These are phyloP conservation scores for Colletotrichum tabaci DNA, from an alignment of 2,329 filamentous ascomycete species.

Conservation along the genomic window DNA sequence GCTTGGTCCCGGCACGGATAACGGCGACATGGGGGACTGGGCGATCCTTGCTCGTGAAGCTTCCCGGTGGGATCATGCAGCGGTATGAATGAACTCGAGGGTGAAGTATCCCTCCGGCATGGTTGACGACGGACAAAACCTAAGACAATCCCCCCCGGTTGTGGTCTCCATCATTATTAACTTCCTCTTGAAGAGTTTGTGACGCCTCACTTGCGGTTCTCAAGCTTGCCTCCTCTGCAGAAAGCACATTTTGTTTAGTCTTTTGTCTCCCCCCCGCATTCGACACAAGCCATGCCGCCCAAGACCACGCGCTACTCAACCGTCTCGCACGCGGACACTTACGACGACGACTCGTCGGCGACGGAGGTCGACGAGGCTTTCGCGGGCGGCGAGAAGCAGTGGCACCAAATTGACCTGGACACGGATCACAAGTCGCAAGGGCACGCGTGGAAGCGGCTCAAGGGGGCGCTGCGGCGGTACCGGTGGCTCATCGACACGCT, in stretches of 20 bases:
- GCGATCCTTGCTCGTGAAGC: not conserved
- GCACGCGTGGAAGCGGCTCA: slow-evolving; percentile 23
- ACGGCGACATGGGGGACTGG: slow-evolving; percentile 6
- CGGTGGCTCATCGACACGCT: slow-evolving; percentile 39
- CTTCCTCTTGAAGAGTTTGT: not conserved
- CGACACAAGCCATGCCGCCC: slow-evolving; percentile 6
- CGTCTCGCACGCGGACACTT: slow-evolving; percentile 14
- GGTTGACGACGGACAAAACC: slow-evolving; percentile 9
- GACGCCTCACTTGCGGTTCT: not conserved
- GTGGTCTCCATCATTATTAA: not conserved
- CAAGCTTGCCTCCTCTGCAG: not conserved
- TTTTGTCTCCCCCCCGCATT: too few relatives aligned
- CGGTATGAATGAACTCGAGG: not conserved
- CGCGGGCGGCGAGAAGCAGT: slow-evolving; percentile 39
- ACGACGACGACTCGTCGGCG: slow-evolving; percentile 34
- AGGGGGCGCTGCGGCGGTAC: slow-evolving; percentile 17
- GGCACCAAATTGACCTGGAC: slow-evolving; percentile 34
- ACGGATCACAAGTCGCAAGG: not conserved
- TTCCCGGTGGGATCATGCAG: slow-evolving; percentile 16
- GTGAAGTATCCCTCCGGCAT: not conserved
- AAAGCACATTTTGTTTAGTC: too few relatives aligned
- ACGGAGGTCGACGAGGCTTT: slow-evolving; percentile 38
- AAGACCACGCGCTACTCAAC: slow-evolving; percentile 14
- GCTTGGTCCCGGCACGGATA: slow-evolving; percentile 1
- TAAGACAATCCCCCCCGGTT: not conserved